Conservation (phyloP, 1,139 yeast species). For the Hemisphaericaspora subhashii region DNA sequence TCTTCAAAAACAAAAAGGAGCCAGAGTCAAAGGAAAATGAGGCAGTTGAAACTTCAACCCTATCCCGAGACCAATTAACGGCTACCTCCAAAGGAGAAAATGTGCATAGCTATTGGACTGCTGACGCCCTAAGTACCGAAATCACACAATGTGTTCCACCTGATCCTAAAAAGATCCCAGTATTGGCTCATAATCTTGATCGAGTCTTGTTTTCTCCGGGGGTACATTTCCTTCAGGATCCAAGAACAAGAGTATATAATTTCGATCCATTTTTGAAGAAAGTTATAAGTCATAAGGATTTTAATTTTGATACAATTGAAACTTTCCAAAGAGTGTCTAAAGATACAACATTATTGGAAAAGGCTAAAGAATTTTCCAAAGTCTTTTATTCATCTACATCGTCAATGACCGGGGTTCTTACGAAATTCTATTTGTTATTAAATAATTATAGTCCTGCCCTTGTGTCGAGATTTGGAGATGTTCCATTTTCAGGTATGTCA, state of each 20-base stretch:
- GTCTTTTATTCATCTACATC: slow-evolving; percentile 81
- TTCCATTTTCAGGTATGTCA: slow-evolving; percentile 35
- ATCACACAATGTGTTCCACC: slow-evolving; percentile 23
- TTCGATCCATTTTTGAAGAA: slow-evolving; percentile 62
- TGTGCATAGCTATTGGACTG: not conserved
- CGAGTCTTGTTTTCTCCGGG: slow-evolving; percentile 80
- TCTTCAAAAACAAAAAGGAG: too few species aligned
- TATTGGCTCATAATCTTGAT: slow-evolving; percentile 62
- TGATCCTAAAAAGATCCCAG: slow-evolving; percentile 31
- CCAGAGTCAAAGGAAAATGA: too few species aligned
- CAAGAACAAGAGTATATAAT: slow-evolving; percentile 70
- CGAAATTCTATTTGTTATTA: slow-evolving; percentile 75
- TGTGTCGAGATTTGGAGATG: slow-evolving; percentile 30
- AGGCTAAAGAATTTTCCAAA: slow-evolving; percentile 44
- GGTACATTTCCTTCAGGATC: slow-evolving; percentile 75
- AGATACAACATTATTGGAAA: slow-evolving; percentile 50
- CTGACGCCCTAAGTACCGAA: not conserved
- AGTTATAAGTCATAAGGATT: slow-evolving; percentile 67
- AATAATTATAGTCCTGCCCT: slow-evolving; percentile 40
- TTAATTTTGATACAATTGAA: slow-evolving; percentile 59
- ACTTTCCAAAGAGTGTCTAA: slow-evolving; percentile 67
- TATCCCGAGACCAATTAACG: too few species aligned
- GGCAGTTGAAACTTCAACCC: too few species aligned
- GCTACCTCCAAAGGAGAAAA: too few species aligned
- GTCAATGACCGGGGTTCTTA: slow-evolving; percentile 74